These are phyloP conservation scores for Fusarium sp. DNA, from an alignment of 2,329 filamentous ascomycete genomes.

Conservation along the genomic window DNA sequence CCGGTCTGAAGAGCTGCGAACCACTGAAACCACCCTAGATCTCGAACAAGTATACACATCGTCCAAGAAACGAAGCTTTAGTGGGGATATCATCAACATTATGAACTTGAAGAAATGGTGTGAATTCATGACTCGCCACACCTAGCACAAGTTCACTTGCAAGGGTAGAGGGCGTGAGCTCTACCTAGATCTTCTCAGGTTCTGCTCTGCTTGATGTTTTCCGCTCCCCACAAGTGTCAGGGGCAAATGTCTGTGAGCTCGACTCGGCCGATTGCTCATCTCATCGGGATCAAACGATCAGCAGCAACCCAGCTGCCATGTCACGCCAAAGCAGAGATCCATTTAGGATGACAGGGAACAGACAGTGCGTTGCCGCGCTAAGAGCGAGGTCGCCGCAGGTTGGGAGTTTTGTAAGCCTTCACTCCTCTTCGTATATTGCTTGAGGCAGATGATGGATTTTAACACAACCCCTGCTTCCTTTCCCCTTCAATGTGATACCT, in stretches of 20 bases:
- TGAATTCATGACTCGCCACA: slow-evolving; percentile 30
- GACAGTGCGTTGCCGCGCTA: slow-evolving; percentile 8
- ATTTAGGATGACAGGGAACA: neutral
- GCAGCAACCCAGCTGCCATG: neutral
- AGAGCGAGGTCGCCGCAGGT: slow-evolving; percentile 4
- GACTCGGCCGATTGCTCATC: slow-evolving; percentile 35
- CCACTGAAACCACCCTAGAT: slow-evolving; percentile 3
- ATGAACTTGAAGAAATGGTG: slow-evolving; percentile 2
- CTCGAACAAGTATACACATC: slow-evolving; percentile 7
- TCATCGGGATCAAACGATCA: slow-evolving; percentile 6
- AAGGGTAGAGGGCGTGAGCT: slow-evolving; percentile 20
- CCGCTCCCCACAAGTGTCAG: slow-evolving; percentile 19
- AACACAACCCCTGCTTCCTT: neutral
- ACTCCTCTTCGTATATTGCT: neutral
- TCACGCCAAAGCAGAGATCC: slow-evolving; percentile 6
- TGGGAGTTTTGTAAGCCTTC: neutral
- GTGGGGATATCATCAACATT: slow-evolving; percentile 5
- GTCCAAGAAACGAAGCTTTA: slow-evolving; percentile 14
- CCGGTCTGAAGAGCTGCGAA: neutral
- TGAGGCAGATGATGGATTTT: neutral
- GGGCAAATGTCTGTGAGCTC: slow-evolving; percentile 6
- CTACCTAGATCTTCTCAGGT: neutral
- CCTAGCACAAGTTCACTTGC: slow-evolving; percentile 5
- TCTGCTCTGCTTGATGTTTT: slow-evolving; percentile 1
- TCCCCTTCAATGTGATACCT: neutral